Evolutionary conservation across 164 flowering plant genomes (phyloP).

Genomic region (Macadamia tetraphylla): DNA sequence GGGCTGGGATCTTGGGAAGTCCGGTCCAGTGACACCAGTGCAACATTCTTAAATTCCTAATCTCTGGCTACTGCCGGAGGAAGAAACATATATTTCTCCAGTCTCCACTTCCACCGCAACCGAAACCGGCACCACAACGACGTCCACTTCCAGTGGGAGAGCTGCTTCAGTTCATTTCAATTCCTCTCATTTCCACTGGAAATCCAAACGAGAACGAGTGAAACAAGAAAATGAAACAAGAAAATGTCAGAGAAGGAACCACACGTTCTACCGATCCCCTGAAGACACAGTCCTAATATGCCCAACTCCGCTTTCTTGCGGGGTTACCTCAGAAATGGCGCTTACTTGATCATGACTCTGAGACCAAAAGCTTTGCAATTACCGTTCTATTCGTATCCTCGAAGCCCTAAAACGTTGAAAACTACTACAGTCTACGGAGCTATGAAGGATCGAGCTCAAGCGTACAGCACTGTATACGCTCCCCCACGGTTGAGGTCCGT

Average conservation of each 20-base stretch:
- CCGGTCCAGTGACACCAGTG: too few relatives aligned
- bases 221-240: background rate
- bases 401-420: constrained; percentile 10
- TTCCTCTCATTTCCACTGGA: background rate
- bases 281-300: constrained; percentile 3
- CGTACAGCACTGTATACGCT: constrained; percentile 40
- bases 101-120: too few relatives aligned
- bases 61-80: too few relatives aligned
- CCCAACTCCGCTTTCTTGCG: constrained; percentile 12
- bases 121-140: too few relatives aligned
- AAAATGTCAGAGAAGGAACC: background rate
- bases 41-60: too few relatives aligned
- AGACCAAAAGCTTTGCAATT: constrained; percentile 9
- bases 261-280: background rate
- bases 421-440: constrained; percentile 21
- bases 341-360: constrained; percentile 12
- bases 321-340: constrained; percentile 4
- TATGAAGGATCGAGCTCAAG: constrained; percentile 52
- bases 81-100: too few relatives aligned
- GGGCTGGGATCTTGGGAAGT: too few relatives aligned
- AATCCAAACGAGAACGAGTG: background rate
- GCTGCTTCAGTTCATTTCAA: background rate
- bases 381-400: background rate
- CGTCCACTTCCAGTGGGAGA: background rate
- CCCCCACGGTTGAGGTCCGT: constrained; percentile 56